A percentile compares a stretch with the other conserved stretches of the same genome.
These are phyloP conservation scores for Mycena galopus DNA, from an alignment of 768 basidiomycete genomes.

Conservation along the genomic window DNA sequence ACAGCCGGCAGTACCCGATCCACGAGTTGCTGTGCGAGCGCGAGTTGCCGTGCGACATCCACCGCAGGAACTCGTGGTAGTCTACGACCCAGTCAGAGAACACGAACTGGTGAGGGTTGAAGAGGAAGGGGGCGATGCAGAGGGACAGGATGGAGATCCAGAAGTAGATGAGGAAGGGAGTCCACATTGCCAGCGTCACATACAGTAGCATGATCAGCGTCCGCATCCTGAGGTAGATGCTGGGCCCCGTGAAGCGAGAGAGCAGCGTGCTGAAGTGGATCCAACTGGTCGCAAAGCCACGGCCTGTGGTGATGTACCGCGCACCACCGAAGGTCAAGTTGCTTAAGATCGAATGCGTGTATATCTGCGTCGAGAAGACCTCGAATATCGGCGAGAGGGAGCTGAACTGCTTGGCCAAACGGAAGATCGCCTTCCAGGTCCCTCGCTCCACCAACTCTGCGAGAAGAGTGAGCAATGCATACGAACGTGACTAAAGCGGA, in stretches of 20 bases:
- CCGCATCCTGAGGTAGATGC: conserved; percentile 97
- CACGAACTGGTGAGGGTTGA: conserved; percentile 99
- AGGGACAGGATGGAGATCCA: conserved; percentile 95
- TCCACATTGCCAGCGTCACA: conserved; percentile 93
- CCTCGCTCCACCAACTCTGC: conserved; percentile 96
- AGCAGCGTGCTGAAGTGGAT: conserved; percentile 97
- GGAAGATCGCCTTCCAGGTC: conserved; percentile 90
- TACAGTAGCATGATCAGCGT: conserved; percentile 94
- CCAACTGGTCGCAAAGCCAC: conserved; percentile 97
- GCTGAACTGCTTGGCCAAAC: conserved; percentile 93
- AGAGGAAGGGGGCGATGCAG: conserved; percentile 96
- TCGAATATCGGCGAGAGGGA: conserved; percentile 97
- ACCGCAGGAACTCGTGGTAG: conserved; percentile 94
- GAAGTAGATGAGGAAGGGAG: conserved; percentile 95
- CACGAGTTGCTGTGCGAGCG: conserved; percentile 97
- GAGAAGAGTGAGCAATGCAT: conserved; percentile 18
- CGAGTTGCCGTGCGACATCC: conserved; percentile 99
- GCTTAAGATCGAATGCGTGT: conserved; percentile 96
- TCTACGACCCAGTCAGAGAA: conserved; percentile 98
- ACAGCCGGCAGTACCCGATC: conserved; percentile 98
- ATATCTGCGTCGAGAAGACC: conserved; percentile 98
- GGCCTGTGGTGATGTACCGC: conserved; percentile 97
- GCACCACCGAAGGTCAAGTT: conserved; percentile 99
- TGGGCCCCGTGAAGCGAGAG: conserved; percentile 98
- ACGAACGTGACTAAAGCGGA: conserved; percentile 24